Base-by-base conservation (phyloP, 176 grass and related monocot genomes). In the Carex pumila region DNA sequence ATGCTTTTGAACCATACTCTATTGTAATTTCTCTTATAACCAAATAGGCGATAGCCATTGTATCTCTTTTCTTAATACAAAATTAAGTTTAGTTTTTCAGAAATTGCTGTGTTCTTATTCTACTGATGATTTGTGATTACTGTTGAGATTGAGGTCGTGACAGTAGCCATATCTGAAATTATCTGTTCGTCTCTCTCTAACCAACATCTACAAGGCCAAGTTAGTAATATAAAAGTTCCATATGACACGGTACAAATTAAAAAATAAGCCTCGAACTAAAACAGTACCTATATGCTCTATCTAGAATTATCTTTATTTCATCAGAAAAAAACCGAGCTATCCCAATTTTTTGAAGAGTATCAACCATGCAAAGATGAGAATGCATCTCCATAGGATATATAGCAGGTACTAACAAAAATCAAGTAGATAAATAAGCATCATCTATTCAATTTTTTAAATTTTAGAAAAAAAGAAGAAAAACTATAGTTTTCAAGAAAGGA, bases 181-280 rank as follows among this genome's bases (percentile, higher is more conserved):
- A 94, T 85, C 68, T 94, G 88, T 31, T 92, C 94, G 54, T 92
- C 88, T 79, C 74, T 85, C 67, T 89, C 75, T 77, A 97, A 88
- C 94, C 94, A 97, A 65, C 19, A 85, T 62, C 94, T 97, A 90
- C 55, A 94, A 87, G 21, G 22, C 21, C 30, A 5, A 61, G 30
- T 82, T 83, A 76, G 29, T 7, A 76, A 56, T 47, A 76, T 70
- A 43, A n/a, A 74, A 30, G 2, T 3, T 56, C 15, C 52, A 52
- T 56, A 43, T 11, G 19, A 19, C 72, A 75, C 18, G 15, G 6
- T 7, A 53, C 37, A 82, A 60, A 64, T 62, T 21, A 19, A 34
- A 82, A 34, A 68, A 37, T 69, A 73, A 21, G 2, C 4, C 54
- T 83, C 11, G 47, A 56, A 84, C 56, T 79, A 65, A 55, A 50